Evolutionary conservation across 129 eudicot genomes (phyloP).

Genomic region (Silybum marianum): DNA sequence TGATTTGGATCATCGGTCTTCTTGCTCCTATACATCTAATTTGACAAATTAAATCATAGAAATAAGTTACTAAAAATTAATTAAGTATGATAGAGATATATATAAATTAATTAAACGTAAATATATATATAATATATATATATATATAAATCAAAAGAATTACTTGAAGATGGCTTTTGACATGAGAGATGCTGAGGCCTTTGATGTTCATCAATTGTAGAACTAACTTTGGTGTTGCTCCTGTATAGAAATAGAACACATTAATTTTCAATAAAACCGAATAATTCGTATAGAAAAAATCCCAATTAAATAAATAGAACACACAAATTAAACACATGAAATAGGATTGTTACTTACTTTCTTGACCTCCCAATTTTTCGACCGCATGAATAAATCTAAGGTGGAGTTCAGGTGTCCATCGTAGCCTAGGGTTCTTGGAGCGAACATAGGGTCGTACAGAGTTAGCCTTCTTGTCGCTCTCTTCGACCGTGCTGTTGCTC

Average conservation of each 20-base stretch:
- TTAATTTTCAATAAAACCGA: background rate
- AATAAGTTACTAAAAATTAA: background rate
- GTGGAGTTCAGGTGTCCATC: constrained; percentile 69
- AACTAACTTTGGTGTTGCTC: constrained; percentile 87
- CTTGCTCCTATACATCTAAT: constrained; percentile 88
- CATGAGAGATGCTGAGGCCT: constrained; percentile 88
- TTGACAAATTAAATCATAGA: constrained; percentile 6
- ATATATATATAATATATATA: too few relatives aligned
- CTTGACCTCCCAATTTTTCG: constrained; percentile 53
- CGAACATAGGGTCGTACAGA: constrained; percentile 58
- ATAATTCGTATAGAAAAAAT: background rate
- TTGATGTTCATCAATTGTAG: constrained; percentile 82
- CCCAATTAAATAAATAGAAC: background rate
- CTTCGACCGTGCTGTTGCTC: constrained; percentile 71
- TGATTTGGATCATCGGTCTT: constrained; percentile 67
- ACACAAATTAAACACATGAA: background rate
- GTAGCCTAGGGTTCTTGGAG: constrained; percentile 61
- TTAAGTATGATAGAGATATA: background rate
- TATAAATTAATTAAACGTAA: background rate
- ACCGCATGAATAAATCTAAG: constrained; percentile 58
- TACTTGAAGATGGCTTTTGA: constrained; percentile 93
- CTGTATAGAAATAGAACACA: constrained; percentile 35
- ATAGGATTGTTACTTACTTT: constrained; percentile 35
- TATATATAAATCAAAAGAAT: background rate
- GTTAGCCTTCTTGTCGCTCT: constrained; percentile 47